phyloP scores from a whole-genome alignment of 2,329 filamentous ascomycete species.

The Cryphonectria radicalis region DNA sequence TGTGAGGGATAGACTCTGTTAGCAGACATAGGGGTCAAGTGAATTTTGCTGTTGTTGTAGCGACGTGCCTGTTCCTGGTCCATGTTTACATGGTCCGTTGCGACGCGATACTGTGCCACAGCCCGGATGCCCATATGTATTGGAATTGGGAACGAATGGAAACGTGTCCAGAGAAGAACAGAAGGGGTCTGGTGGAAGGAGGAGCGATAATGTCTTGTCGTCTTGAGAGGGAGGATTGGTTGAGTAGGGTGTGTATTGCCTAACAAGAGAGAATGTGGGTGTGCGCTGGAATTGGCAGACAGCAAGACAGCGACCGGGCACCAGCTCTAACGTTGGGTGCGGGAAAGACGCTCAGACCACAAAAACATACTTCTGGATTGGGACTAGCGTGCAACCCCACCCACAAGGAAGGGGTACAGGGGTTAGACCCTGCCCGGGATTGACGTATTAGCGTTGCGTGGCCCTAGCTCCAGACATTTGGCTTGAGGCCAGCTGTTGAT shows the following conservation, averaged over 20 bases:
- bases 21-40: background rate
- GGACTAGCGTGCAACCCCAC: background rate
- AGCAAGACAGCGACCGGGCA: too few relatives aligned
- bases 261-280: slow-evolving; percentile 8
- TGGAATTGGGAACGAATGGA: background rate
- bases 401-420: background rate
- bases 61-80: slow-evolving; percentile 43
- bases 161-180: background rate
- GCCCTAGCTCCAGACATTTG: slow-evolving; percentile 14
- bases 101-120: slow-evolving; percentile 37
- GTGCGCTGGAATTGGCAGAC: background rate
- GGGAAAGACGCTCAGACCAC: slow-evolving; percentile 10
- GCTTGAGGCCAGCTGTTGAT: slow-evolving; percentile 23
- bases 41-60: background rate
- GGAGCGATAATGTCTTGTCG: background rate
- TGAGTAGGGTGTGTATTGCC: slow-evolving; percentile 1
- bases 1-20: background rate
- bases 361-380: slow-evolving; percentile 17
- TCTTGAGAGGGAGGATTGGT: slow-evolving; percentile 6
- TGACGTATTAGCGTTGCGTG: slow-evolving; percentile 23
- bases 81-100: slow-evolving; percentile 40
- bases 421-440: slow-evolving; percentile 1
- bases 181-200: background rate
- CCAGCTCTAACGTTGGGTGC: slow-evolving; percentile 7
- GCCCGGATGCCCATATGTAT: slow-evolving; percentile 20